Evolutionary conservation across 176 grass and related monocot genomes (phyloP).

Genomic region (Tuctoria greenei): DNA sequence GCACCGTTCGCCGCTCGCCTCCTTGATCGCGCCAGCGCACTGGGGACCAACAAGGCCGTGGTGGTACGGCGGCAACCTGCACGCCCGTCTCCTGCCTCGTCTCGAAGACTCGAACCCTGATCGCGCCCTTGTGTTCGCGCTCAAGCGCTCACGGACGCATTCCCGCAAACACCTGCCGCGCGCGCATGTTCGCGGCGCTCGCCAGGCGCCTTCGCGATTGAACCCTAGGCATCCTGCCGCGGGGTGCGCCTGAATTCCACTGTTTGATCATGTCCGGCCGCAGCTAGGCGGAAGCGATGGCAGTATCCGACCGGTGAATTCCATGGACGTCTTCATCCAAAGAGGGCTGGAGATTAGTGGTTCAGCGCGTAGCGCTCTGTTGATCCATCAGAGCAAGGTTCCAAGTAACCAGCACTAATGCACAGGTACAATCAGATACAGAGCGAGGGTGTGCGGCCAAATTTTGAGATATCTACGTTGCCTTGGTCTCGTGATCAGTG

Average conservation of each 20-base stretch:
- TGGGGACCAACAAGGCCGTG: not conserved
- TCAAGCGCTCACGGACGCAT: constrained; percentile 18
- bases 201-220: not conserved
- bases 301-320: not conserved
- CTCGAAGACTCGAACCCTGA: not conserved
- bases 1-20: not conserved
- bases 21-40: not conserved
- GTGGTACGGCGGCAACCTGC: not conserved
- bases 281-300: not conserved
- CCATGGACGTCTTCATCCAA: not conserved
- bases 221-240: not conserved
- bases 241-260: constrained; percentile 14
- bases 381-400: constrained; percentile 16
- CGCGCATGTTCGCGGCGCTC: constrained; percentile 12
- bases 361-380: not conserved
- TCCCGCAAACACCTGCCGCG: constrained; percentile 17
- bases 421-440: constrained; percentile 24
- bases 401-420: not conserved
- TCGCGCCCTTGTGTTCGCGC: not conserved
- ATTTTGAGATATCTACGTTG: constrained; percentile 32
- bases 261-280: not conserved
- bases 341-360: constrained; percentile 6
- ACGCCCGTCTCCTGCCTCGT: not conserved
- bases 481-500: constrained; percentile 32
- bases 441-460: constrained; percentile 4